These are phyloP conservation scores for Thecamonas trahens DNA, from an alignment of 78 protist genomes.

Conservation along the genomic window DNA sequence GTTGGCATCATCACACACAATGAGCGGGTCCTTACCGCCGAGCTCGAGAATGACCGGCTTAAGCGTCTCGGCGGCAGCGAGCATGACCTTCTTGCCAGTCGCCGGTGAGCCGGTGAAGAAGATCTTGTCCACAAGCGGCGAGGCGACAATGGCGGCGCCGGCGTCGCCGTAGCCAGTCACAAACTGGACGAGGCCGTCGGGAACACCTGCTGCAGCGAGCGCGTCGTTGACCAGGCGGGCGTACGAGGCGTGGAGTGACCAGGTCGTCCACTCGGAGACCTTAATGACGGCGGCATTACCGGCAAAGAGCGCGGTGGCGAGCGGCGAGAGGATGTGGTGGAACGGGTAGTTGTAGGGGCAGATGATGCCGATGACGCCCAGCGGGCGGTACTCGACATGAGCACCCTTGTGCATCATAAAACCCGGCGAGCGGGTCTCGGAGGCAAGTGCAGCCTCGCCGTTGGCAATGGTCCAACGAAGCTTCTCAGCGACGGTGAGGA, in stretches of 20 bases:
- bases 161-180: constrained; percentile 14
- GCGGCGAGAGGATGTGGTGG: constrained; percentile 52
- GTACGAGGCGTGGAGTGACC: constrained; percentile 26
- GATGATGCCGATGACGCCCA: constrained; percentile 52
- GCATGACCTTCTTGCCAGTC: constrained; percentile 69
- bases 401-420: constrained; percentile 43
- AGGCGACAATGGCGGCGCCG: not conserved
- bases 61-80: constrained; percentile 48
- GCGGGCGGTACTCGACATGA: constrained; percentile 36
- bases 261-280: constrained; percentile 62
- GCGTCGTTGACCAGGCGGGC: constrained; percentile 37
- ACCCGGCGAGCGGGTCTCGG: constrained; percentile 20
- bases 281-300: constrained; percentile 55
- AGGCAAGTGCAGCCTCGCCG: constrained; percentile 49
- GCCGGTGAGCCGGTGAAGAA: constrained; percentile 61
- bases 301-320: constrained; percentile 60
- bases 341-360: constrained; percentile 65
- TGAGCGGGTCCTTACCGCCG: constrained; percentile 62
- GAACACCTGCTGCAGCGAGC: constrained; percentile 34
- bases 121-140: constrained; percentile 13
- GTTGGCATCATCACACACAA: constrained; percentile 46
- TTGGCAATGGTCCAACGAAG: constrained; percentile 45
- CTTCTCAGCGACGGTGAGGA: constrained; percentile 59
- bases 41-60: constrained; percentile 52
- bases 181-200: constrained; percentile 52